phyloP scores from a whole-genome alignment of 2,329 filamentous ascomycete species.

The Neoscytalidium dimidiatum region DNA sequence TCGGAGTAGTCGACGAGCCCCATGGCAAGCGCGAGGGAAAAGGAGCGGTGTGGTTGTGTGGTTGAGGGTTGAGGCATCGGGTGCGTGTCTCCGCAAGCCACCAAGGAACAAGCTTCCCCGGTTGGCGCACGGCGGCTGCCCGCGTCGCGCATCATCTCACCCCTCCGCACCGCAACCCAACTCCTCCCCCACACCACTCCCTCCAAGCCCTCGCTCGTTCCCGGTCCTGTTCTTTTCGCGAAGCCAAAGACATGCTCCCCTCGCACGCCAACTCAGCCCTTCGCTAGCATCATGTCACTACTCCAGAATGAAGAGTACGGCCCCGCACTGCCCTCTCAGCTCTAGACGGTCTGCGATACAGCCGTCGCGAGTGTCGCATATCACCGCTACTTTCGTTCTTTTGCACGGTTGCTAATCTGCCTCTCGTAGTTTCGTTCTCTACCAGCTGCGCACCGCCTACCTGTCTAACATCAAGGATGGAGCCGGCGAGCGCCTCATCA shows the following conservation, averaged over 20 bases:
- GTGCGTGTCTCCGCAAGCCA: background rate
- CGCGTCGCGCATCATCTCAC: slow-evolving; percentile 15
- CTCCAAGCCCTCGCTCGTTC: background rate
- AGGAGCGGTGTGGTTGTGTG: background rate
- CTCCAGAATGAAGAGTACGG: slow-evolving; percentile 48
- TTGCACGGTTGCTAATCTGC: background rate
- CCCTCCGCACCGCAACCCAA: slow-evolving; percentile 8
- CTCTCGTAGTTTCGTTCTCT: slow-evolving; percentile 70
- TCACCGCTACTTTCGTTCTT: background rate
- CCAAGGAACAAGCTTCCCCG: slow-evolving; percentile 10
- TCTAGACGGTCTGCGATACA: background rate
- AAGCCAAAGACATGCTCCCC: background rate
- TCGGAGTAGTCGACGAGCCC: slow-evolving; percentile 82
- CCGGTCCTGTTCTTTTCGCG: background rate
- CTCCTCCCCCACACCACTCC: background rate
- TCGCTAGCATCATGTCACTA: slow-evolving; percentile 39
- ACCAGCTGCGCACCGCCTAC: slow-evolving; percentile 79
- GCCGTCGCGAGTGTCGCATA: too few species aligned
- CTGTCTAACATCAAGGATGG: slow-evolving; percentile 79
- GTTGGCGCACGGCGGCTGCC: slow-evolving; percentile 11
- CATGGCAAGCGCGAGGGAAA: slow-evolving; percentile 52
- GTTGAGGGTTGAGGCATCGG: background rate
- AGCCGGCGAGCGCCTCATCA: slow-evolving; percentile 81
- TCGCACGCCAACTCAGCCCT: background rate
- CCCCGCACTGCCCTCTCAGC: slow-evolving; percentile 19